Evolutionary conservation across 164 flowering plant species (phyloP).

Genomic region (Liriodendron chinense): DNA sequence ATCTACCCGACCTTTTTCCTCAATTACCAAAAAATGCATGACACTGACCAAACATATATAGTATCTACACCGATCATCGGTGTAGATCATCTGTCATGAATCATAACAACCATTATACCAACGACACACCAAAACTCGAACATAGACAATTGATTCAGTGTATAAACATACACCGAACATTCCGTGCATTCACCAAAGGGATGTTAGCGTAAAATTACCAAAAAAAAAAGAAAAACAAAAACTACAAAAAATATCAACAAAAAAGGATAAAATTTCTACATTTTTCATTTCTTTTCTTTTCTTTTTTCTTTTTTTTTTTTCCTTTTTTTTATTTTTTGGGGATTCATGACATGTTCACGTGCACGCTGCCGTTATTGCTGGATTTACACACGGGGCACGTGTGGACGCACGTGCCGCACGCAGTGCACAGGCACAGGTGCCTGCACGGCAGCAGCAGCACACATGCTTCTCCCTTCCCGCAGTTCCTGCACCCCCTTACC

Average conservation of each 20-base stretch:
- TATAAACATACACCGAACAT: not conserved
- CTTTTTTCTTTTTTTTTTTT: not conserved
- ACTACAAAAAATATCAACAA: not conserved
- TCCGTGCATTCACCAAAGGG: not conserved
- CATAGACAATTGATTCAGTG: not conserved
- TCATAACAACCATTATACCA: not conserved
- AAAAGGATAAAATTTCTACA: not conserved
- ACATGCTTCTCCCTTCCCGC: conserved; percentile 39
- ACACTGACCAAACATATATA: no score
- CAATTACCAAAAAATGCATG: no score
- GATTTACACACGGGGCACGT: conserved; percentile 63
- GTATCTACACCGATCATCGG: no score
- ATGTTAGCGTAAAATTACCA: not conserved
- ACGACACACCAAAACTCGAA: not conserved
- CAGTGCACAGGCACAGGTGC: conserved; percentile 57
- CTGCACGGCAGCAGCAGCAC: conserved; percentile 67
- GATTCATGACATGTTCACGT: conserved; percentile 34
- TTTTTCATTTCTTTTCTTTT: not conserved
- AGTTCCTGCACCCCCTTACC: conserved; percentile 22
- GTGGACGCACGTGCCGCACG: conserved; percentile 44
- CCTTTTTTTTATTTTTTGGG: not conserved
- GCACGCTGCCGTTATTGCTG: conserved; percentile 41
- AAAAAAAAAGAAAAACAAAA: not conserved
- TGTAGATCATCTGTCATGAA: no score
- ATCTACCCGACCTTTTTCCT: no score